These are phyloP conservation scores for Epichloe gansuensis DNA, from an alignment of 2,329 filamentous ascomycete genomes.

Conservation along the genomic window DNA sequence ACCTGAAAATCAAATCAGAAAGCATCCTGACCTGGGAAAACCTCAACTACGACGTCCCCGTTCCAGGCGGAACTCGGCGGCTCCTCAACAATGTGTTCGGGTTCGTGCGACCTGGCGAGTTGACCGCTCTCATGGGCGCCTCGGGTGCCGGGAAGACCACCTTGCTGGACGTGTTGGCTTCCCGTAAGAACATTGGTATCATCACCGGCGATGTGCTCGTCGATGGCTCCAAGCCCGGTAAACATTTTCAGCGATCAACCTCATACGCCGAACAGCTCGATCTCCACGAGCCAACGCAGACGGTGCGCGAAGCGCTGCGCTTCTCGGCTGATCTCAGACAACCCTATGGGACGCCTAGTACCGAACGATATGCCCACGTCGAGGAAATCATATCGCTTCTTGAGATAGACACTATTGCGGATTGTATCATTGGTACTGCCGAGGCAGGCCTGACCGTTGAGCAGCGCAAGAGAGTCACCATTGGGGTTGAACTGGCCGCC, in stretches of 20 bases:
- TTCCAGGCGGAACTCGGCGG: constrained; percentile 41
- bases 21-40: constrained; percentile 77
- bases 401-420: constrained; percentile 46
- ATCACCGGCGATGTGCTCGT: constrained; percentile 44
- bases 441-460: constrained; percentile 60
- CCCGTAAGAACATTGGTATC: constrained; percentile 48
- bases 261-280: constrained; percentile 52
- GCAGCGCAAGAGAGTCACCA: constrained; percentile 67
- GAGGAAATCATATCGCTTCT: constrained; percentile 47
- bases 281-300: constrained; percentile 48
- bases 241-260: constrained; percentile 48
- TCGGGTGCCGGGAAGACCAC: constrained; percentile 85
- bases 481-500: constrained; percentile 78
- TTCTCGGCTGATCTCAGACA: constrained; percentile 52
- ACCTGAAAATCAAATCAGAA: constrained; percentile 45
- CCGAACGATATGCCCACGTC: constrained; percentile 46
- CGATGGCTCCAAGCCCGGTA: constrained; percentile 42
- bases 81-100: constrained; percentile 47
- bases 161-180: constrained; percentile 60
- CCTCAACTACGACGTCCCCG: constrained; percentile 63
- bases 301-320: constrained; percentile 48
- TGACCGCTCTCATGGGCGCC: constrained; percentile 71
- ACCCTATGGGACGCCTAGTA: constrained; percentile 36
- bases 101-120: constrained; percentile 62
- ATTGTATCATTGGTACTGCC: constrained; percentile 43